phyloP scores from a whole-genome alignment of 805 yeast genomes.

The Starmerella kuoi region DNA sequence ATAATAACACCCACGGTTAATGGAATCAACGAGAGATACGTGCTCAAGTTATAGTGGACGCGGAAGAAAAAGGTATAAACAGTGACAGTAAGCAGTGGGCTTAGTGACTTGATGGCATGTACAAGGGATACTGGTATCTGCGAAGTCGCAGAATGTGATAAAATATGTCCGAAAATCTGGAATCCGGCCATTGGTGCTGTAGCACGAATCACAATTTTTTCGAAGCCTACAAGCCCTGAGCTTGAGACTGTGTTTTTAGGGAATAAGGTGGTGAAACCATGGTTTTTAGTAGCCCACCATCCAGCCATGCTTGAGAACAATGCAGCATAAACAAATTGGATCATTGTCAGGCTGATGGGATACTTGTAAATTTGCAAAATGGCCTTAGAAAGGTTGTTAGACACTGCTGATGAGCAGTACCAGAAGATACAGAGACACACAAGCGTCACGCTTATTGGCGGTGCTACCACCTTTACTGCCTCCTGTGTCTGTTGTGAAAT shows the following conservation, averaged over 20 bases:
- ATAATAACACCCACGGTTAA: conserved; percentile 75
- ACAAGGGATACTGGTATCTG: conserved; percentile 88
- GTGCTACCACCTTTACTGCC: conserved; percentile 31
- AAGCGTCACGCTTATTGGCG: conserved; percentile 36
- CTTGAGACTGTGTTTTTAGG: conserved; percentile 29
- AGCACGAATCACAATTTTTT: conserved; percentile 24
- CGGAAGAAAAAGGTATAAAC: conserved; percentile 57
- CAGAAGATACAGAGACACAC: conserved; percentile 53
- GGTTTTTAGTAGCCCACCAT: conserved; percentile 28
- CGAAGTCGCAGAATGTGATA: conserved; percentile 85
- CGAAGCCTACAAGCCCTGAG: conserved; percentile 22
- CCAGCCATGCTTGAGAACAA: conserved; percentile 37
- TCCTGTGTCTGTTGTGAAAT: conserved; percentile 26
- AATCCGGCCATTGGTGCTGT: conserved; percentile 91
- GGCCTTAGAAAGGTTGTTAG: conserved; percentile 69
- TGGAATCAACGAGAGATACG: conserved; percentile 71
- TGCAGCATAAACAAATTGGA: conserved; percentile 70
- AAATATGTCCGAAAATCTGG: conserved; percentile 83
- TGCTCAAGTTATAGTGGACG: conserved; percentile 44
- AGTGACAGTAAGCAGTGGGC: conserved; percentile 78
- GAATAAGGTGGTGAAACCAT: conserved; percentile 27
- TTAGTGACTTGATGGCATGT: conserved; percentile 83
- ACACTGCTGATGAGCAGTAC: conserved; percentile 71
- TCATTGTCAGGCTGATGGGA: conserved; percentile 82
- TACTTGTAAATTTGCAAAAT: conserved; percentile 57